These are phyloP conservation scores for Hondaea fermentalgiana DNA, from an alignment of 108 stramenopile genomes.

Conservation along the genomic window DNA sequence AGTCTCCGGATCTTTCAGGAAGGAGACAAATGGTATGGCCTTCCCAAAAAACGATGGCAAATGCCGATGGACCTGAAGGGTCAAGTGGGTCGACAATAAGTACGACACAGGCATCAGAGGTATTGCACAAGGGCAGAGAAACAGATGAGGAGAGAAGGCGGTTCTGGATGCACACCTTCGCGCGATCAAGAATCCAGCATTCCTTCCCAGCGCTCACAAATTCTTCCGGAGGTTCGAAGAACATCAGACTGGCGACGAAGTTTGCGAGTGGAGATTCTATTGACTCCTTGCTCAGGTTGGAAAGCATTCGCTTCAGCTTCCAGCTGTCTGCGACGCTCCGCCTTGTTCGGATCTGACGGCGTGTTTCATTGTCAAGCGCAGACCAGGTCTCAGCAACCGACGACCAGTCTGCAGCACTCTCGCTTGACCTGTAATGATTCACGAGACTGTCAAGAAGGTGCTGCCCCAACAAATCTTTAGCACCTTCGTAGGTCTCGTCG, in stretches of 20 bases:
- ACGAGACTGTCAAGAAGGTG: neutral
- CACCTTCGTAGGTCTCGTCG: neutral
- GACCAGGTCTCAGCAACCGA: neutral
- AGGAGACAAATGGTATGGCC: neutral
- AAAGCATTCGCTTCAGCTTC: neutral
- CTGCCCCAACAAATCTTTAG: neutral
- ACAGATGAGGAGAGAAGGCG: neutral
- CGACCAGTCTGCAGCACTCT: neutral
- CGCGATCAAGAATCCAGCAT: neutral
- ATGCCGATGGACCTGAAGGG: neutral
- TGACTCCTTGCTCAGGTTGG: neutral
- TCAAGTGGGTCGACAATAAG: neutral
- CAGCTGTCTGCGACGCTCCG: neutral
- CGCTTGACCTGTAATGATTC: neutral
- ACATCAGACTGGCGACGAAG: neutral
- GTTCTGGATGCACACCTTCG: neutral
- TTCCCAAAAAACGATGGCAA: neutral
- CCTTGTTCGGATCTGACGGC: neutral
- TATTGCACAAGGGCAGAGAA: neutral
- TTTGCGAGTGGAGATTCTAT: neutral
- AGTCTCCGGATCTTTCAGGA: neutral
- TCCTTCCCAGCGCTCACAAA: neutral
- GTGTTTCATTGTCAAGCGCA: neutral
- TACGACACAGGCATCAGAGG: neutral
- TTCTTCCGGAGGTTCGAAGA: neutral